Evolutionary conservation across 768 basidiomycete species (phyloP), one percentile per base, ranked within the genome.

Genomic region (Tephrocybe sp.): DNA sequence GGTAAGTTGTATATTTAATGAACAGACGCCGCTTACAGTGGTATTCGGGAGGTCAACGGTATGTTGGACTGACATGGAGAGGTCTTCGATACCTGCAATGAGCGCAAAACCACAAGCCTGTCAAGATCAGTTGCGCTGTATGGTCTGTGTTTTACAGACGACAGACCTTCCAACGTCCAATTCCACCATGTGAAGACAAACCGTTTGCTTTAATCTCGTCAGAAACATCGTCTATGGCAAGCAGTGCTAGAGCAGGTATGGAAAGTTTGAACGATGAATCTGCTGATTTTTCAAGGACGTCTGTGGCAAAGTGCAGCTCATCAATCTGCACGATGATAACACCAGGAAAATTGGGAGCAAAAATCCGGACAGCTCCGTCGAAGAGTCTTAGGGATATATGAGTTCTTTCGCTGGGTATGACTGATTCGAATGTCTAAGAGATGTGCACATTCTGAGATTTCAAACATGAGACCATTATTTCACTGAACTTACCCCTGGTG

Each of bases 381-480:
- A 71, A 52, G 17, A 93, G 60, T 55, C 76, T 79, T 31, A 95
- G 53, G n/a, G 76, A 71, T 20, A 98, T 68, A 10, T 74, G 72
- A 5, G 93, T 98, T 38, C 87, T 71, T 64, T 98, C 97, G 49
- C 78, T 92, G 1, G 97, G 97, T 13, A 93, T 82, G 11, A 97
- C 93, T 19, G 92, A 79, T 65, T 95, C 95, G 62, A 99, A 99
- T 0, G 89, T 87, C 93, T 75, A 43, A 30, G 5, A 32, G 22
- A 42, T 23, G 42, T 20, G 14, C 17, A 19, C 48, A 50, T 26
- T 2, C 42, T 22, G 16, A 23, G 16, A 48, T 16, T 4, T 33
- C n/a, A 32, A 2, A 42, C 35, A 50, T 6, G 16, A 34, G 17
- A 35, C 22, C 30, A 45, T 22, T 16, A 20, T 16, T 17, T 11